Base-by-base conservation (phyloP, 495 filamentous ascomycete species). In the Jackrogersella multiformis region DNA sequence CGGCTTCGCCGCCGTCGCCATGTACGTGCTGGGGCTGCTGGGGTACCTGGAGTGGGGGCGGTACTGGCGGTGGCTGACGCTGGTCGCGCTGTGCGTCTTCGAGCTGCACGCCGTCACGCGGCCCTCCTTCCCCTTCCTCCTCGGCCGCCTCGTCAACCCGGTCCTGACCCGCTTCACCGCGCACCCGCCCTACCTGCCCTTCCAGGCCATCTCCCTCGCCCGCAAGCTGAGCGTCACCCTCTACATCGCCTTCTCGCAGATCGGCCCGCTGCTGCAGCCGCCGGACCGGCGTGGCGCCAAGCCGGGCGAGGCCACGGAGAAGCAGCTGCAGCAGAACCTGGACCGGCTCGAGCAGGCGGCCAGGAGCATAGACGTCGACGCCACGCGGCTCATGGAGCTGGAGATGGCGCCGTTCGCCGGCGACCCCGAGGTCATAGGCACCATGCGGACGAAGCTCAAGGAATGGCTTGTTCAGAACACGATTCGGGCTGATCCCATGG, bases 191-290 rank as follows among this genome's bases (percentile, higher is more conserved):
- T 90, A 95, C 48, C 81, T 97, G n/a, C 95, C 92, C 9, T 99
- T 96, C 75, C 93, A 99, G 77, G 84, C 89, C 66, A 81, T 97
- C 30, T 70, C 82, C 12, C 82, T 99, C n/a, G 87, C 90, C 2
- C 86, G 93, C 30, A 94, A 90, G 75, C 75, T 90, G 15, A 84
- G 86, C 6, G 80, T 98, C 48, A 92, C 90, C n/a, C 70, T 93
- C 16, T 94, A 93, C 76, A 94, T 97, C 46, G 96, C 94, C 64
- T 88, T 97, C 58, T 89, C 88, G n/a, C 92, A 97, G 77, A 84
- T 96, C 16, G 86, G 86, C 0, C 88, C 89, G 4, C 76, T 94
- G 4, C 74, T 92, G 26, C 74, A 73, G 67, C 70, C 77, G 38
- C 77, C 75, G 24, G 61, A 36, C 20, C 54, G 68, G 24, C 74